phyloP scores from a whole-genome alignment of 2,329 filamentous ascomycete species.

The Calonectria leucothoes region DNA sequence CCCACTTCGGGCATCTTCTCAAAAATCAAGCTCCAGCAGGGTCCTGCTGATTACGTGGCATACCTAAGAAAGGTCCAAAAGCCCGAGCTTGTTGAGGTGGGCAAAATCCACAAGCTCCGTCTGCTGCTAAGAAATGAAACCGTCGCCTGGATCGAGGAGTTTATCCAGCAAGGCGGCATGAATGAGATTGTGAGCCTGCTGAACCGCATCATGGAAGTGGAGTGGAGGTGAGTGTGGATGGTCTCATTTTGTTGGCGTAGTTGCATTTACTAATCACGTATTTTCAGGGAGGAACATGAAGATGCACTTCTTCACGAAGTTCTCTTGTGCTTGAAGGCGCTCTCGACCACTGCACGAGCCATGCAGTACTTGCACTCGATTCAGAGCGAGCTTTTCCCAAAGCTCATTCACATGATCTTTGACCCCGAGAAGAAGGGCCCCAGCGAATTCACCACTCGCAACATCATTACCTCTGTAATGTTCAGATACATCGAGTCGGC shows the following conservation, averaged over 20 bases:
- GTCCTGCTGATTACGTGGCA: conserved; percentile 85
- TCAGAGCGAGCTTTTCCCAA: conserved; percentile 85
- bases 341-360: conserved; percentile 91
- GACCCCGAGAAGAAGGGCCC: conserved; percentile 98
- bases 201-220: conserved; percentile 92
- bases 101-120: conserved; percentile 92
- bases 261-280: conserved; percentile 22
- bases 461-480: conserved; percentile 88
- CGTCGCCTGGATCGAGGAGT: conserved; percentile 93
- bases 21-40: conserved; percentile 79
- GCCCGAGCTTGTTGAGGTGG: conserved; percentile 89
- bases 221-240: conserved; percentile 81
- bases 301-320: conserved; percentile 93
- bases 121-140: conserved; percentile 93
- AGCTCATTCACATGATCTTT: conserved; percentile 88
- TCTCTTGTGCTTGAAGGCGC: conserved; percentile 90
- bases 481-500: conserved; percentile 87
- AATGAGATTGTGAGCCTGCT: conserved; percentile 87
- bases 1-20: conserved; percentile 70
- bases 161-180: conserved; percentile 92
- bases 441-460: conserved; percentile 93
- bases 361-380: conserved; percentile 85
- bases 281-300: conserved; percentile 87
- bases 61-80: conserved; percentile 86
- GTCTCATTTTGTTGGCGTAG: background rate